These are phyloP conservation scores for Clarireedia monteithiana DNA, from an alignment of 2,329 filamentous ascomycete genomes.

Conservation along the genomic window DNA sequence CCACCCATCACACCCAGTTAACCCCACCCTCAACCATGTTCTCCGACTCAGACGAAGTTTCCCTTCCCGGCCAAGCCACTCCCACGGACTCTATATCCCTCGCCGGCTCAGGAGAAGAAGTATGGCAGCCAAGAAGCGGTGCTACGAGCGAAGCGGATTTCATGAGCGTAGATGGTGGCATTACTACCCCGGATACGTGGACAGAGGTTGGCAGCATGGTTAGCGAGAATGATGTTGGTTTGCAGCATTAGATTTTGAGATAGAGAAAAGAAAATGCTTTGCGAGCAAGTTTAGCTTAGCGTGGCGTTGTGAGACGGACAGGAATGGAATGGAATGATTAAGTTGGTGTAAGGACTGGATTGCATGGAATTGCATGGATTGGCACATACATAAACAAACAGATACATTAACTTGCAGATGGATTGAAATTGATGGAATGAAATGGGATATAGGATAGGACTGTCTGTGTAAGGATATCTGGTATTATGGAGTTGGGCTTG, in stretches of 20 bases:
- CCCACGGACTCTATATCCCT: constrained; percentile 52
- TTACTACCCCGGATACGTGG: constrained; percentile 55
- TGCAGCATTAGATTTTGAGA: constrained; percentile 20
- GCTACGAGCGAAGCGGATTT: constrained; percentile 43
- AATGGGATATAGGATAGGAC: no score
- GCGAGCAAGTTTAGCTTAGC: neutral
- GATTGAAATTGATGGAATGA: no score
- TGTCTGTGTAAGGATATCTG: no score
- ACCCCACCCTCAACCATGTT: constrained; percentile 19
- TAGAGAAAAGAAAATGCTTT: constrained; percentile 9
- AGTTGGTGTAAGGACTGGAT: neutral
- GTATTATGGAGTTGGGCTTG: no score
- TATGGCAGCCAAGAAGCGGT: constrained; percentile 29
- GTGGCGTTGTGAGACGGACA: neutral
- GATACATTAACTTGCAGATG: no score
- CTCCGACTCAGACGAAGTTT: constrained; percentile 18
- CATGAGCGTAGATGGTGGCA: constrained; percentile 51
- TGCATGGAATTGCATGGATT: neutral
- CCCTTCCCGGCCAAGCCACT: constrained; percentile 39
- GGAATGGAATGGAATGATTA: neutral
- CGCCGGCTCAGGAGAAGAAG: constrained; percentile 41
- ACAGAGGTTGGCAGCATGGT: constrained; percentile 57
- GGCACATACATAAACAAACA: no score
- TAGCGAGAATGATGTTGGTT: constrained; percentile 34
- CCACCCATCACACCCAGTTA: constrained; percentile 8